Conservation (phyloP, 768 basidiomycete genomes). For the Tricholoma sp. region DNA sequence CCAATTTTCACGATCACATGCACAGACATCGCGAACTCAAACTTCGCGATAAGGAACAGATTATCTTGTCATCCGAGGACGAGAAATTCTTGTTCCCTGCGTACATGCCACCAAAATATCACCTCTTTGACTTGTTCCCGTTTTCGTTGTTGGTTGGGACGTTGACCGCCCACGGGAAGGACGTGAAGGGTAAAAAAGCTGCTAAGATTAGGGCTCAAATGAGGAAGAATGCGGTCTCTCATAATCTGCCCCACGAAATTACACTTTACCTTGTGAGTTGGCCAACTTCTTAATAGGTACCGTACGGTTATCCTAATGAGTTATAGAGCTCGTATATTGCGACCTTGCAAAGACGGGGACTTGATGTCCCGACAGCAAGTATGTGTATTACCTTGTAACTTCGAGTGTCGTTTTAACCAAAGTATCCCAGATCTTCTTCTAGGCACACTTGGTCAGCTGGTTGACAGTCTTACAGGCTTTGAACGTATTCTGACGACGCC, state of each 20-base stretch:
- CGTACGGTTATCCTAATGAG: not conserved
- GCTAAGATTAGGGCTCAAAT: constrained; percentile 49
- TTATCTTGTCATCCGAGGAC: constrained; percentile 33
- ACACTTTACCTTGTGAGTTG: constrained; percentile 57
- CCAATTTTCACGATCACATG: not conserved
- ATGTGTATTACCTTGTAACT: constrained; percentile 16
- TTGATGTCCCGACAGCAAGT: constrained; percentile 62
- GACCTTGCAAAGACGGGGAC: constrained; percentile 50
- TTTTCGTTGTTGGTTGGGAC: constrained; percentile 53
- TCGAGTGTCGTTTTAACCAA: not conserved
- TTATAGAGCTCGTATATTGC: constrained; percentile 65
- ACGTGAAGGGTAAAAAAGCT: constrained; percentile 60
- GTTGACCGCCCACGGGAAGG: constrained; percentile 41
- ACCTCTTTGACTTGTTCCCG: constrained; percentile 62
- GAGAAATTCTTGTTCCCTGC: constrained; percentile 49
- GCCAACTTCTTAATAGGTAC: not conserved
- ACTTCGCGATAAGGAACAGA: constrained; percentile 18
- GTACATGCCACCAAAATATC: constrained; percentile 52
- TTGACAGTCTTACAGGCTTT: constrained; percentile 62
- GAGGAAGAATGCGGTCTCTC: constrained; percentile 38
- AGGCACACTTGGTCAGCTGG: constrained; percentile 45
- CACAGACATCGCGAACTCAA: not conserved
- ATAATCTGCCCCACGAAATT: constrained; percentile 67
- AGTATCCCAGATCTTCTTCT: constrained; percentile 38
- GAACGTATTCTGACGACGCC: constrained; percentile 74